A percentile compares a stretch with the other conserved stretches of the same genome.
Conservation (phyloP, 2,329 filamentous ascomycete species). For the Microcera coccophila region DNA sequence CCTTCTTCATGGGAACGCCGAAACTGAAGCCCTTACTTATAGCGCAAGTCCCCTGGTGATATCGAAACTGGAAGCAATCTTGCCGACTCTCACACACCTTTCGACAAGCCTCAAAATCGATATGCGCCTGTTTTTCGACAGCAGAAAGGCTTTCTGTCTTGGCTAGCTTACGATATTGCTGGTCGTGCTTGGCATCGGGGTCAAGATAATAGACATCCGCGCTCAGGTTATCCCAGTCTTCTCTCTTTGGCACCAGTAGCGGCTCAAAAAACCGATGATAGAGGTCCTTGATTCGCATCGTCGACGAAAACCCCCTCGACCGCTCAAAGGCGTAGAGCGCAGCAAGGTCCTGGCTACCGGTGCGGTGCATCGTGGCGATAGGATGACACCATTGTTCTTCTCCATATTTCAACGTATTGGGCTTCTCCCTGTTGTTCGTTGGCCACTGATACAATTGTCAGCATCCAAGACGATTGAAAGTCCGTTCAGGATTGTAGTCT, state of each 20-base stretch:
- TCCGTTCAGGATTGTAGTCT: too few relatives aligned
- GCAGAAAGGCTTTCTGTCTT: slow-evolving; percentile 33
- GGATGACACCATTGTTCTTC: slow-evolving; percentile 53
- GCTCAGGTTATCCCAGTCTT: slow-evolving; percentile 53
- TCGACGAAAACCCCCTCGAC: slow-evolving; percentile 29
- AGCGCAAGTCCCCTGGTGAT: slow-evolving; percentile 37
- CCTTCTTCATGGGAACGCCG: slow-evolving; percentile 35
- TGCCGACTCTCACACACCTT: slow-evolving; percentile 39
- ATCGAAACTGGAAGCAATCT: slow-evolving; percentile 42
- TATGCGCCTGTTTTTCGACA: slow-evolving; percentile 40
- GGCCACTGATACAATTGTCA: slow-evolving; percentile 39
- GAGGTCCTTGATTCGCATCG: slow-evolving; percentile 45
- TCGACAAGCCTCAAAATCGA: slow-evolving; percentile 41
- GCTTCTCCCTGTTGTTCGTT: slow-evolving; percentile 54
- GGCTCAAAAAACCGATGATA: slow-evolving; percentile 44
- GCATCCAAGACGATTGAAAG: neutral
- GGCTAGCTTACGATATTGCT: slow-evolving; percentile 30
- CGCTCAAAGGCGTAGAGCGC: slow-evolving; percentile 51
- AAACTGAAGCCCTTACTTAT: slow-evolving; percentile 35
- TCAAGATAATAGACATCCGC: slow-evolving; percentile 44
- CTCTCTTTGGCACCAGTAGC: slow-evolving; percentile 35
- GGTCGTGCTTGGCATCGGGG: slow-evolving; percentile 26
- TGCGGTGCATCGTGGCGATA: slow-evolving; percentile 54
- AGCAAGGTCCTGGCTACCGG: slow-evolving; percentile 47
- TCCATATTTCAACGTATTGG: slow-evolving; percentile 45